These are phyloP conservation scores for Suillus weaverae DNA, from an alignment of 768 basidiomycete species.

Conservation along the genomic window DNA sequence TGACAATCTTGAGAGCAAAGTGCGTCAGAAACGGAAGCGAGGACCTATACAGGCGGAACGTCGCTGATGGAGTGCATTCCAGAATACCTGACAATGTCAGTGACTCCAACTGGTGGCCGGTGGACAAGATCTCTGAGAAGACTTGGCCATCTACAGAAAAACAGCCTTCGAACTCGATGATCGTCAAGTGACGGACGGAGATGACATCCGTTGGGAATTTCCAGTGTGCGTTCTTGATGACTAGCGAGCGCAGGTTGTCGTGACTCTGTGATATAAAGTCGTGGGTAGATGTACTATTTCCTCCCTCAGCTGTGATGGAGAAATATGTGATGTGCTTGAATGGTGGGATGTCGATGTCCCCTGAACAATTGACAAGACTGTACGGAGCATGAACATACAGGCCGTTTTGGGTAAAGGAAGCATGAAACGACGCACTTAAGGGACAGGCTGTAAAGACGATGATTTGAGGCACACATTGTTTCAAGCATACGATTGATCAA, in stretches of 20 bases:
- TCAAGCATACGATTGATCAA: constrained; percentile 52
- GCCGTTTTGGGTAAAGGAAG: neutral
- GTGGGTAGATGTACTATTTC: constrained; percentile 38
- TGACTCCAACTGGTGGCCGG: constrained; percentile 64
- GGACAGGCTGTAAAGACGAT: constrained; percentile 56
- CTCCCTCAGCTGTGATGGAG: constrained; percentile 49
- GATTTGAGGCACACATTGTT: constrained; percentile 50
- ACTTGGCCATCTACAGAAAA: constrained; percentile 50
- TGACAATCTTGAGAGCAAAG: constrained; percentile 56
- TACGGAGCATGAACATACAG: neutral
- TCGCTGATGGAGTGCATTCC: constrained; percentile 49
- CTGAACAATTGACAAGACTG: constrained; percentile 38
- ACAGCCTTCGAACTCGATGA: constrained; percentile 60
- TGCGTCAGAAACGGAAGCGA: constrained; percentile 64
- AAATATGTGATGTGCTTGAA: constrained; percentile 62
- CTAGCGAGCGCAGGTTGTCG: constrained; percentile 50
- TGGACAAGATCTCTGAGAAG: constrained; percentile 57
- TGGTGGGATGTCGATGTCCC: constrained; percentile 47
- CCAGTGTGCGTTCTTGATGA: constrained; percentile 56
- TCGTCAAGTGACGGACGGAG: constrained; percentile 62
- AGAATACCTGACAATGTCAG: constrained; percentile 56
- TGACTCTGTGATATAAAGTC: constrained; percentile 56
- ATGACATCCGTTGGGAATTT: constrained; percentile 53
- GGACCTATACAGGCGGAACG: constrained; percentile 45
- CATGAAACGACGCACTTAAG: constrained; percentile 42